phyloP scores from a whole-genome alignment of 2,329 filamentous ascomycete species.

The Diplodia sapinea region DNA sequence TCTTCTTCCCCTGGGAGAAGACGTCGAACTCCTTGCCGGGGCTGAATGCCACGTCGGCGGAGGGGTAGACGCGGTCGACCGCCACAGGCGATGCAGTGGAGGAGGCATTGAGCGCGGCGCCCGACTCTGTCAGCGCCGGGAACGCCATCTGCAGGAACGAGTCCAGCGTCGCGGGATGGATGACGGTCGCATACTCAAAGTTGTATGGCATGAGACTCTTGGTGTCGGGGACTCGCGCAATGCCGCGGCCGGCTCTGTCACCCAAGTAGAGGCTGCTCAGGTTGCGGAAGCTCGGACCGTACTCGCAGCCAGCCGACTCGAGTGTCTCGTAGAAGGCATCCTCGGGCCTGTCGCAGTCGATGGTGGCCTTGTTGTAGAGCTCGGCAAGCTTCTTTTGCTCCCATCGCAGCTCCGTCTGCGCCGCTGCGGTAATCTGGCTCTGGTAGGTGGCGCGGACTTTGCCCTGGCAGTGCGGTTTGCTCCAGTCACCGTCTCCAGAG shows the following conservation, averaged over 20 bases:
- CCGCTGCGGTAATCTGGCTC: not conserved
- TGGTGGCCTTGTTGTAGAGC: not conserved
- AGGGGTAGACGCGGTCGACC: constrained; percentile 1
- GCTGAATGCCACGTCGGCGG: not conserved
- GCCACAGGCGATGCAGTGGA: not conserved
- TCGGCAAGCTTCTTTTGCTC: constrained; percentile 1
- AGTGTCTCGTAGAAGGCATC: constrained; percentile 34
- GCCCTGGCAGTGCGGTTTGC: constrained; percentile 1
- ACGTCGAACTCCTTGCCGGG: constrained; percentile 3
- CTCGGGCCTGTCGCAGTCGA: not conserved
- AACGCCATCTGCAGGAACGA: constrained; percentile 34
- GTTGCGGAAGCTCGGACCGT: not conserved
- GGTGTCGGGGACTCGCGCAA: constrained; percentile 33
- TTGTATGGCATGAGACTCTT: not conserved
- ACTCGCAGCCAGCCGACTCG: constrained; percentile 35
- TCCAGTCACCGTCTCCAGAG: not conserved
- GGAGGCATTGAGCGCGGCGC: not conserved
- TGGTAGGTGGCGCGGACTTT: not conserved
- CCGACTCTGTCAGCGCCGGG: not conserved
- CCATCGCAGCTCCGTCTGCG: not conserved
- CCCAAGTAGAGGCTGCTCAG: constrained; percentile 33
- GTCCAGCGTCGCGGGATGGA: constrained; percentile 37
- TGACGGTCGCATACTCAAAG: constrained; percentile 31
- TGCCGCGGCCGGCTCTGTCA: constrained; percentile 24
- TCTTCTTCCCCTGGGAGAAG: not conserved